Conservation (phyloP, 176 grass and related monocot genomes). For the bread wheat (Triticum aestivum) region IWGSC_CS_RefSeq_v2.1 NC_057801.1:1434260-1434759, state of each 20-base stretch:
- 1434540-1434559: background rate
- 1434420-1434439: background rate
- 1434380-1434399: background rate
- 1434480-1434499: background rate
- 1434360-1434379: background rate
- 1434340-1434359: background rate
- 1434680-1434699: background rate
- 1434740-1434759: background rate
- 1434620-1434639: background rate
- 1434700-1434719: background rate
- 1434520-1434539: too few relatives aligned
- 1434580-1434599: constrained; percentile 37
- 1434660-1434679: background rate
- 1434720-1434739: background rate
- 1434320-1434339: background rate
- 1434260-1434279: background rate
- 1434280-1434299: background rate
- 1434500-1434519: background rate
- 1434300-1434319: background rate
- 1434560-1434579: constrained; percentile 8
- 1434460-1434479: background rate
- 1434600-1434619: background rate
- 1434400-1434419: background rate
- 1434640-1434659: background rate
- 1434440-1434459: background rate